Evolutionary conservation across 2,329 filamentous ascomycete species (phyloP).

Genomic region (Fusarium citri): DNA sequence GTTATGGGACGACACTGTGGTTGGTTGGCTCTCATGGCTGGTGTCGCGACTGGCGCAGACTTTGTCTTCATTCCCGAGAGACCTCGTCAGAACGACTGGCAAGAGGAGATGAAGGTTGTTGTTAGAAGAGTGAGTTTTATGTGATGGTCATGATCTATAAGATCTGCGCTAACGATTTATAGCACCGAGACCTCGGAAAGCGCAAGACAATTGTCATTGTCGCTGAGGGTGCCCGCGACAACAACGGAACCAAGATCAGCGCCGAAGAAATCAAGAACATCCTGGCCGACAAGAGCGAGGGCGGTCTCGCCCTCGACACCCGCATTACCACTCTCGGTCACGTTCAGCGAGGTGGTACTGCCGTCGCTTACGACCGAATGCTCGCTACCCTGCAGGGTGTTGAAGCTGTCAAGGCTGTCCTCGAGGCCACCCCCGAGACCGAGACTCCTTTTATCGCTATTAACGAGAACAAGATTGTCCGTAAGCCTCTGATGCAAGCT

Average conservation of each 20-base stretch:
- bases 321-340: slow-evolving; percentile 95
- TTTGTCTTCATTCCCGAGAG: slow-evolving; percentile 98
- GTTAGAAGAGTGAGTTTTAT: slow-evolving; percentile 71
- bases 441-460: slow-evolving; percentile 96
- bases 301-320: slow-evolving; percentile 84
- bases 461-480: slow-evolving; percentile 96
- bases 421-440: slow-evolving; percentile 88
- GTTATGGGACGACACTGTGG: slow-evolving; percentile 99
- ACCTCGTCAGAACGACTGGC: slow-evolving; percentile 88
- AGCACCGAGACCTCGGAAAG: slow-evolving; percentile 91
- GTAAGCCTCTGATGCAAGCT: slow-evolving; percentile 88
- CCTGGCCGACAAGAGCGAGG: slow-evolving; percentile 75
- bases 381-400: slow-evolving; percentile 93
- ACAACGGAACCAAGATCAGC: slow-evolving; percentile 84
- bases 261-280: slow-evolving; percentile 86
- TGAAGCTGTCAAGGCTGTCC: slow-evolving; percentile 90
- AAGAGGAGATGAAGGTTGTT: slow-evolving; percentile 84
- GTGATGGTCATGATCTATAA: background rate
- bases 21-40: slow-evolving; percentile 96
- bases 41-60: slow-evolving; percentile 93
- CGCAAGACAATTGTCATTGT: slow-evolving; percentile 98
- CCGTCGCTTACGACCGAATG: slow-evolving; percentile 94
- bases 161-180: slow-evolving; percentile 37
- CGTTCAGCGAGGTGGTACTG: slow-evolving; percentile 93
- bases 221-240: slow-evolving; percentile 92